These are phyloP conservation scores for Alternaria sp. DNA, from an alignment of 2,329 filamentous ascomycete species.

Conservation along the genomic window DNA sequence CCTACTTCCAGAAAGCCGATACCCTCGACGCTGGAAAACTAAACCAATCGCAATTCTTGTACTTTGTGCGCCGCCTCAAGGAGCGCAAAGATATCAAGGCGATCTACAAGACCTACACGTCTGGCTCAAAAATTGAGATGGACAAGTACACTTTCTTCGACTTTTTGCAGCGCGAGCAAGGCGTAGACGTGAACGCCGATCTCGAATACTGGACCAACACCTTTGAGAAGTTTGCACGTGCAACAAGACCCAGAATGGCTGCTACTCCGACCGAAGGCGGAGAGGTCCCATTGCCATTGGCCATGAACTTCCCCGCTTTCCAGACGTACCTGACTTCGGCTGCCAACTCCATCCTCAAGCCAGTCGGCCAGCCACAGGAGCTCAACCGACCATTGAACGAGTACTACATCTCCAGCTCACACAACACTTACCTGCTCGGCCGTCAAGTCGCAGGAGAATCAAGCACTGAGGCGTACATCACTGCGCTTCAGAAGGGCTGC, in stretches of 20 bases:
- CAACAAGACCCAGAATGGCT: constrained; percentile 43
- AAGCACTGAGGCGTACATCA: constrained; percentile 94
- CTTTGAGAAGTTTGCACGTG: constrained; percentile 70
- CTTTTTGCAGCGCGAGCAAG: constrained; percentile 77
- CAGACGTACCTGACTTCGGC: constrained; percentile 58
- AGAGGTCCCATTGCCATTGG: constrained; percentile 53
- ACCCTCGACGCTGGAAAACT: constrained; percentile 68
- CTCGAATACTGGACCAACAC: constrained; percentile 70
- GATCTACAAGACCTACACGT: constrained; percentile 69
- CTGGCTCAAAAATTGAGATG: constrained; percentile 67
- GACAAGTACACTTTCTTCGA: constrained; percentile 74
- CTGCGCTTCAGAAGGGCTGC: constrained; percentile 84
- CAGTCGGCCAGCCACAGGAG: constrained; percentile 65
- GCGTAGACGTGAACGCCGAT: constrained; percentile 75
- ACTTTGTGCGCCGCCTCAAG: constrained; percentile 83
- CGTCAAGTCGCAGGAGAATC: constrained; percentile 89
- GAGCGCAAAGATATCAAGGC: constrained; percentile 79
- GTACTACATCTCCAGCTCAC: constrained; percentile 97
- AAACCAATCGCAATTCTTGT: constrained; percentile 80
- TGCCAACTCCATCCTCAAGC: constrained; percentile 70
- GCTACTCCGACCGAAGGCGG: constrained; percentile 47
- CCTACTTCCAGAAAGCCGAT: constrained; percentile 77
- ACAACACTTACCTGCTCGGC: constrained; percentile 95
- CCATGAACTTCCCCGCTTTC: constrained; percentile 81
- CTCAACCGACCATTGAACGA: constrained; percentile 90